These are phyloP conservation scores for Wickerhamiella azymoides DNA, from an alignment of 805 yeast genomes.

Conservation along the genomic window DNA sequence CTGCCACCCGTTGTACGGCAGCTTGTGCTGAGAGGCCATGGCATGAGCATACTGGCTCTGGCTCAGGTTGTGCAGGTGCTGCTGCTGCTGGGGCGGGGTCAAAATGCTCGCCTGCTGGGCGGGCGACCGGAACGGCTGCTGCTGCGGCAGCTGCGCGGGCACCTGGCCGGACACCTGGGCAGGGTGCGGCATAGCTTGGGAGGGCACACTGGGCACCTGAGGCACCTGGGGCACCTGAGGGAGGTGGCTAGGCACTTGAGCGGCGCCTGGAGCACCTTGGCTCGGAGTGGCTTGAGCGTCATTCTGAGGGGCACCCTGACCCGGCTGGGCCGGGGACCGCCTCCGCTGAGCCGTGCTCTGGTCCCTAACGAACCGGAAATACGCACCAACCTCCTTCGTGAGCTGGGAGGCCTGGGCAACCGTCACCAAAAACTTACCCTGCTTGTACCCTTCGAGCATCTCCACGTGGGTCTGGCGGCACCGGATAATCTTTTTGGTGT, in stretches of 20 bases:
- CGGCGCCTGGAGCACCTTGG: conserved; percentile 13
- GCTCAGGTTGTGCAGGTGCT: conserved; percentile 12
- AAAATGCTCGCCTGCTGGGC: conserved; percentile 5
- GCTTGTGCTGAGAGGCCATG: conserved; percentile 13
- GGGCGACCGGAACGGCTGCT: conserved; percentile 12
- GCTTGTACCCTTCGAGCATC: conserved; percentile 53
- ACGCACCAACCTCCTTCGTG: conserved; percentile 57
- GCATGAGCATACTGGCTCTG: conserved; percentile 9
- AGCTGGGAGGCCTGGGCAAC: conserved; percentile 59
- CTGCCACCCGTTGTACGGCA: conserved; percentile 9
- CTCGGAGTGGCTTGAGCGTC: too few relatives aligned
- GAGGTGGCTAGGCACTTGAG: conserved; percentile 6
- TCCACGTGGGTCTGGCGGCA: conserved; percentile 67
- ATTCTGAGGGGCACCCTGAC: conserved; percentile 9
- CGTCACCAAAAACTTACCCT: conserved; percentile 54
- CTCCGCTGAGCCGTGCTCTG: conserved; percentile 14
- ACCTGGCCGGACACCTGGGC: conserved; percentile 16
- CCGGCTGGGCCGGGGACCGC: conserved; percentile 1
- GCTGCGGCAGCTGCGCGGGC: conserved; percentile 12
- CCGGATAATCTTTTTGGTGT: conserved; percentile 62
- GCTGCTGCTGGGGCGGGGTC: conserved; percentile 11
- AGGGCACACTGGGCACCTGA: neutral
- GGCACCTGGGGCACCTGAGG: conserved; percentile 12
- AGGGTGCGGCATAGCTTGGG: too few relatives aligned
- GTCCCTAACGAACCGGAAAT: conserved; percentile 60